Percentiles rank a stretch among this genome's conserved stretches.
These are phyloP conservation scores for Tuber brumale DNA, from an alignment of 495 filamentous ascomycete genomes.

Conservation along the genomic window DNA sequence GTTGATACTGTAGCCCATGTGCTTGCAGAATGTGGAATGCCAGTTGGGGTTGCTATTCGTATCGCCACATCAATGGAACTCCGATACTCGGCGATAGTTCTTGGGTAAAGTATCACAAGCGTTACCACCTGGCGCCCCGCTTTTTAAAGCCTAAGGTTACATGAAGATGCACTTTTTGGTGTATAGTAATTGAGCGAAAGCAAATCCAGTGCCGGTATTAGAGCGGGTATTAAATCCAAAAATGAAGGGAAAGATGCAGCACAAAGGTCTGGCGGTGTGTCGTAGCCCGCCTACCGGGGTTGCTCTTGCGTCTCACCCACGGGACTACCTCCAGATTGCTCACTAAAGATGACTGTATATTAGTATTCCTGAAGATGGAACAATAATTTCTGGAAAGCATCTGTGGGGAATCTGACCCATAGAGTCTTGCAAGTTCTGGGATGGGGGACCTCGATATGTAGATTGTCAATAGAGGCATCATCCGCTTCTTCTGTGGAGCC, in stretches of 20 bases:
- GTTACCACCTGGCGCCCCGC: neutral
- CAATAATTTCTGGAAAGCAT: neutral
- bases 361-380: neutral
- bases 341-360: neutral
- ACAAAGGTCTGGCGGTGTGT: neutral
- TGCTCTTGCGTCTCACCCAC: neutral
- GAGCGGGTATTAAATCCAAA: neutral
- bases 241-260: neutral
- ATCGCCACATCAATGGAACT: neutral
- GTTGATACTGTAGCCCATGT: neutral
- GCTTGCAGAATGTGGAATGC: neutral
- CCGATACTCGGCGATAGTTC: neutral
- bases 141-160: neutral
- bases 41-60: neutral
- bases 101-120: neutral
- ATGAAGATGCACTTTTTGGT: neutral
- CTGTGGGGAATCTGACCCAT: conserved; percentile 44
- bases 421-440: conserved; percentile 48
- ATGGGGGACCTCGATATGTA: conserved; percentile 55
- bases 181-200: neutral
- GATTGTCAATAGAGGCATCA: conserved; percentile 50
- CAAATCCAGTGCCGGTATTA: neutral
- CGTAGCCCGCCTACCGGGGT: neutral
- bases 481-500: conserved; percentile 15
- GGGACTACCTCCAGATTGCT: neutral